A percentile compares a stretch with the other conserved stretches of the same genome.
These are phyloP conservation scores for Fusarium guadeloupense DNA, from an alignment of 2,329 filamentous ascomycete genomes.

Conservation along the genomic window DNA sequence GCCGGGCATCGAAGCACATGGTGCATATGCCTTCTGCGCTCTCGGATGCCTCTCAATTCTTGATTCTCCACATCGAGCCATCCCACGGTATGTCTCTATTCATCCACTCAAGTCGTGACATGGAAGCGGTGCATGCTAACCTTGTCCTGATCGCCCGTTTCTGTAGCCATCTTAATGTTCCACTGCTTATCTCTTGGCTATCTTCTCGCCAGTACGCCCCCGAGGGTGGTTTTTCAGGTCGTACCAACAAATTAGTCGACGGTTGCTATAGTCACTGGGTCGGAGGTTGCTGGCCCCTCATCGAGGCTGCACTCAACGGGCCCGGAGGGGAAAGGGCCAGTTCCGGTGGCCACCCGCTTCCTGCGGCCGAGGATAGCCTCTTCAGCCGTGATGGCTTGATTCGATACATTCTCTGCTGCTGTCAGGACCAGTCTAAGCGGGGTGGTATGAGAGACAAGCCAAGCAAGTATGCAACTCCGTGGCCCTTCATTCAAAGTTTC, in stretches of 20 bases:
- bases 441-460: conserved; percentile 95
- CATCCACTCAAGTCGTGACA: conserved; percentile 48
- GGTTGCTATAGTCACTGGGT: conserved; percentile 99
- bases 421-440: conserved; percentile 74
- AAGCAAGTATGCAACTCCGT: conserved; percentile 70
- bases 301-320: conserved; percentile 79
- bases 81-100: conserved; percentile 69
- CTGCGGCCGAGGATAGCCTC: conserved; percentile 56
- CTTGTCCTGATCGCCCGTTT: conserved; percentile 36
- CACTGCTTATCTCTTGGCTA: conserved; percentile 84
- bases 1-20: conserved; percentile 91
- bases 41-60: conserved; percentile 89
- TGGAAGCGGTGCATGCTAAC: conserved; percentile 48
- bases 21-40: conserved; percentile 95
- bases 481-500: conserved; percentile 17
- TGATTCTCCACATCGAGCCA: conserved; percentile 77
- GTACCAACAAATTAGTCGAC: conserved; percentile 97
- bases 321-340: conserved; percentile 49
- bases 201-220: conserved; percentile 88
- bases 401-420: conserved; percentile 89
- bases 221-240: conserved; percentile 91
- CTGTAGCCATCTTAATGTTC: conserved; percentile 78
- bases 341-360: conserved; percentile 43
- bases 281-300: conserved; percentile 90
- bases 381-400: conserved; percentile 88